Base-by-base conservation (phyloP, 352 stramenopile species). In the Phytophthora fragariae region DNA sequence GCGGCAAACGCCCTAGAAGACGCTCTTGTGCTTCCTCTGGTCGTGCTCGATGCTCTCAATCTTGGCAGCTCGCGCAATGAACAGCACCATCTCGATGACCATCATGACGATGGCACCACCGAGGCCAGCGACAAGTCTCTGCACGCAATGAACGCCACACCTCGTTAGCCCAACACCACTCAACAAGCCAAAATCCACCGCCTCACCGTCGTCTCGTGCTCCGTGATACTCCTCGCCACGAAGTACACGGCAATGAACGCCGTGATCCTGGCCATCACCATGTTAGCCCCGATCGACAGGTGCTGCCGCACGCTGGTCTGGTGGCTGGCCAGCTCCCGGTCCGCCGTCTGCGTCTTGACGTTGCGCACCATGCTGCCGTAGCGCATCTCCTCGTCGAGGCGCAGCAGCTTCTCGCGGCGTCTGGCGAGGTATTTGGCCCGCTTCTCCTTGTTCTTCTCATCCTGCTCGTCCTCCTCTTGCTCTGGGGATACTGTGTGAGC, bases 21-120 rank as follows among this genome's bases (percentile, higher is more conserved):
- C 71, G 44, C 64, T 69, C 15, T 75, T 72, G 15, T 71, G 73
- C 39, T 83, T 84, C 68, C 62, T 75, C 54, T 84, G 77, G 33
- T 86, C 46, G 7, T 76, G 65, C 68, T 93, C 85, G 31, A 94
- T 76, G 19, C 64, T 75, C 41, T 94, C 85, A 29, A 86, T 82
- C 73, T 94, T 94, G 56, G 86, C 75, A 1, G 87, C 83, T 7
- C 90, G 83, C 15, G 88, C 62, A 72, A 97, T 97, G 72, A 90
- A 97, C 50, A 97, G 75, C 47, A 95, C 76, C 90, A 97, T 97
- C 69, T 97, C 90, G 52, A 97, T 83, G 35, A 97, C 69, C 88
- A 95, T 95, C 90, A 97, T 97, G 57, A 61, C 81, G 72, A 97
- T 91, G 11, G 90, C 87, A 27, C 84, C 88, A 41, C 73, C 81